phyloP scores from a whole-genome alignment of 2,329 filamentous ascomycete species.

The Aspergillus arachidicola region DNA sequence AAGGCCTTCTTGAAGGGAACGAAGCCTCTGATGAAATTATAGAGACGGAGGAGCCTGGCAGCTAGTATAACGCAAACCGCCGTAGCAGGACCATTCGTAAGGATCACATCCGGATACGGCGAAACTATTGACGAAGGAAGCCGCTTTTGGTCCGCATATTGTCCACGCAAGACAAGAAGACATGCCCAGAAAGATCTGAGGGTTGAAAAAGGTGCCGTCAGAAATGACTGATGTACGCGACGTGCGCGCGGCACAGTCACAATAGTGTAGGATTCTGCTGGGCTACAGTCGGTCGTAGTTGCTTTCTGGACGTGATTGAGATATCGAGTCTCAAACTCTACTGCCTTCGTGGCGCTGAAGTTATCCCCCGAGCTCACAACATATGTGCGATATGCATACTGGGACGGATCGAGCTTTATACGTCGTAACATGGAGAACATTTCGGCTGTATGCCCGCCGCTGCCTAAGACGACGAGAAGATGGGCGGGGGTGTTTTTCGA shows the following conservation, averaged over 20 bases:
- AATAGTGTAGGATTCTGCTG: conserved; percentile 59
- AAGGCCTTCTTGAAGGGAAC: conserved; percentile 8
- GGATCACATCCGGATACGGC: conserved; percentile 70
- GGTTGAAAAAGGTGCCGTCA: conserved; percentile 71
- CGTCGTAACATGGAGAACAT: conserved; percentile 83
- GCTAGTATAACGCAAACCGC: conserved; percentile 74
- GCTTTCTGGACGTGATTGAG: conserved; percentile 13
- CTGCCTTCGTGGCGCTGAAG: conserved; percentile 66
- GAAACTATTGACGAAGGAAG: conserved; percentile 28
- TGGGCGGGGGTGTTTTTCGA: conserved; percentile 51
- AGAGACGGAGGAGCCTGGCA: conserved; percentile 58
- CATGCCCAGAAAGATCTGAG: conserved; percentile 67
- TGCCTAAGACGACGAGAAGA: conserved; percentile 81
- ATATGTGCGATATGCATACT: conserved; percentile 73
- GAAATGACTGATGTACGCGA: conserved; percentile 76
- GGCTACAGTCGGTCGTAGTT: conserved; percentile 11
- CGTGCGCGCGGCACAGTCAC: conserved; percentile 74
- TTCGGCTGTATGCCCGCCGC: conserved; percentile 91
- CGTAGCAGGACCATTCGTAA: conserved; percentile 88
- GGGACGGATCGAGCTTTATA: conserved; percentile 49
- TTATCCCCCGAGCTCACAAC: conserved; percentile 75
- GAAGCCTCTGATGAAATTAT: conserved; percentile 33
- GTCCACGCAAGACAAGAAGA: conserved; percentile 56
- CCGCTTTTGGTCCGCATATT: conserved; percentile 35
- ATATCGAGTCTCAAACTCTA: conserved; percentile 61